phyloP scores from a whole-genome alignment of 2,329 filamentous ascomycete genomes.

The Daldinia sp. region DNA sequence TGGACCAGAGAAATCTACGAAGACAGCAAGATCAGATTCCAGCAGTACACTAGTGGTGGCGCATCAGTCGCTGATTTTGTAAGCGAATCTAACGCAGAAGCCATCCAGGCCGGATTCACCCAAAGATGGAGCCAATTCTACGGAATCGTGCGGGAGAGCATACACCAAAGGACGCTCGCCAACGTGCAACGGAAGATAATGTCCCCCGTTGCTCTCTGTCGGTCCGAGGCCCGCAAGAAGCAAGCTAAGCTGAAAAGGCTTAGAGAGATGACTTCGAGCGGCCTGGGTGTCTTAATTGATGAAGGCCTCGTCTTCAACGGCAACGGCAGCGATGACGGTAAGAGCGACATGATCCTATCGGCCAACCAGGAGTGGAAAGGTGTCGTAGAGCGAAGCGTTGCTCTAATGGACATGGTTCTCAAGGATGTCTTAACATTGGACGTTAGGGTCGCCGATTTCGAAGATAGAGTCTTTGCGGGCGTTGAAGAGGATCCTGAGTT shows the following conservation, averaged over 20 bases:
- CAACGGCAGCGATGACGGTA: conserved; percentile 63
- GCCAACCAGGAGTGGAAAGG: conserved; percentile 67
- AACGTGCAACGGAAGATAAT: conserved; percentile 77
- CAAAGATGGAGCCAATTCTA: conserved; percentile 77
- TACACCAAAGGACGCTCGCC: conserved; percentile 74
- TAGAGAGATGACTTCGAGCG: conserved; percentile 82
- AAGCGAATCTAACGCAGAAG: conserved; percentile 38
- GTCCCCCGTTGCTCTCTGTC: conserved; percentile 78
- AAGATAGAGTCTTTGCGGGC: conserved; percentile 70
- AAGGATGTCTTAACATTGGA: conserved; percentile 73
- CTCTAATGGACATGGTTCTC: conserved; percentile 86
- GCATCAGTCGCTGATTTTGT: conserved; percentile 46
- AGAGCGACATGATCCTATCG: conserved; percentile 56
- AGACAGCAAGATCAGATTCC: conserved; percentile 62
- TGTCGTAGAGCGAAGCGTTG: conserved; percentile 80
- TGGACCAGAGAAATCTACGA: conserved; percentile 75
- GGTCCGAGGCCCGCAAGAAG: conserved; percentile 78
- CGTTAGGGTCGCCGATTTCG: conserved; percentile 68
- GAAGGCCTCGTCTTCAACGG: conserved; percentile 78
- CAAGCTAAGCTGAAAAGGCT: conserved; percentile 75
- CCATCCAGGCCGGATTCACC: conserved; percentile 52
- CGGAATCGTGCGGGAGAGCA: conserved; percentile 76
- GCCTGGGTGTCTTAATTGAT: conserved; percentile 85
- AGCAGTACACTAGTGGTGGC: conserved; percentile 43
- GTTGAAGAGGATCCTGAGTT: conserved; percentile 69